These are phyloP conservation scores for Suillus weaverae DNA, from an alignment of 768 basidiomycete species.

Conservation along the genomic window DNA sequence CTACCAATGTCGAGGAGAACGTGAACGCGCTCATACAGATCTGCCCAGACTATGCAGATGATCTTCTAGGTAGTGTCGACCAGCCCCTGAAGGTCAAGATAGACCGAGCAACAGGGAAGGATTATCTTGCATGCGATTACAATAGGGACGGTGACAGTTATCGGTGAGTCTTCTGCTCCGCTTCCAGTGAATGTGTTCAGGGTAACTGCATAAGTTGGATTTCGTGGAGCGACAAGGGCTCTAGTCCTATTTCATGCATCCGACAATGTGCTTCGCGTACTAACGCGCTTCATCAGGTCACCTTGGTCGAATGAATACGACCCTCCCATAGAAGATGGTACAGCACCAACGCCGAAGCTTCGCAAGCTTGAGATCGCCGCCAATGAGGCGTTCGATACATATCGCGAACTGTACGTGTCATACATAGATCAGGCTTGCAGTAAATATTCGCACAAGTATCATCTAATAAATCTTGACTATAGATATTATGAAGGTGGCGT, in stretches of 20 bases:
- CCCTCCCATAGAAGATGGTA: conserved; percentile 86
- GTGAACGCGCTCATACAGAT: conserved; percentile 77
- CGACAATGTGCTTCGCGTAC: neutral
- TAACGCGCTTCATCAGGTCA: conserved; percentile 56
- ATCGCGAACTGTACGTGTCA: conserved; percentile 80
- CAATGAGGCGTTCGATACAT: conserved; percentile 96
- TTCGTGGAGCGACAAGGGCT: neutral
- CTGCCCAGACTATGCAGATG: conserved; percentile 92
- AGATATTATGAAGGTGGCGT: conserved; percentile 99
- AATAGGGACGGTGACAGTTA: conserved; percentile 91
- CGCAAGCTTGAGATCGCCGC: conserved; percentile 90
- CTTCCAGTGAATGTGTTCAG: neutral
- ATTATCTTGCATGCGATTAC: conserved; percentile 93
- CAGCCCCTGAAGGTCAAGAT: conserved; percentile 83
- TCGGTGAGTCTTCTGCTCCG: conserved; percentile 50
- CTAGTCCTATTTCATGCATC: neutral
- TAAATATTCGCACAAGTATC: conserved; percentile 3
- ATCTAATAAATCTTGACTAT: conserved; percentile 6
- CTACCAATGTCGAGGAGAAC: conserved; percentile 85
- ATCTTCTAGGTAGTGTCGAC: conserved; percentile 92
- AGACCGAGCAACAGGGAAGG: conserved; percentile 79
- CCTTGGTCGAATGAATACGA: conserved; percentile 99
- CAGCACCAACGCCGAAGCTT: conserved; percentile 78
- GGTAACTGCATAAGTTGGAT: neutral
- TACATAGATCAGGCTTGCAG: neutral